Evolutionary conservation across 768 basidiomycete species (phyloP).

Genomic region (Rossbeevera mucosa): DNA sequence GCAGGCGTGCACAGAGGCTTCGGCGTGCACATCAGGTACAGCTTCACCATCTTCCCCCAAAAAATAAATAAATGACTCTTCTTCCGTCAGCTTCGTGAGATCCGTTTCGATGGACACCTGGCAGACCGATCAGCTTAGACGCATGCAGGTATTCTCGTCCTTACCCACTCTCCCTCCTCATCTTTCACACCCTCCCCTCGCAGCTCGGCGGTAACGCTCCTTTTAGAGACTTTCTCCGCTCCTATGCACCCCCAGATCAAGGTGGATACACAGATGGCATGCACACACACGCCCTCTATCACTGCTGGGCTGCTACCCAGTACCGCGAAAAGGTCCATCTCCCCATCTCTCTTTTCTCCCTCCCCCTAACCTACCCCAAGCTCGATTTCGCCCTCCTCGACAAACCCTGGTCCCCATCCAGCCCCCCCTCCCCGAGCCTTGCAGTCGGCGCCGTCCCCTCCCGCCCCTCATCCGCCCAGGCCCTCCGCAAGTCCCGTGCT

Average conservation of each 20-base stretch:
- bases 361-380: constrained; percentile 41
- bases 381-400: constrained; percentile 73
- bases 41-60: not conserved
- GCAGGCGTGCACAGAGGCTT: constrained; percentile 83
- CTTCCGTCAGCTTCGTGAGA: constrained; percentile 68
- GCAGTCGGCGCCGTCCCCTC: constrained; percentile 40
- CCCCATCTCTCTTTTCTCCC: not conserved
- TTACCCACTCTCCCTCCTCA: not conserved
- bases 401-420: constrained; percentile 72
- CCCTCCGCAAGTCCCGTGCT: constrained; percentile 83
- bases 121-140: constrained; percentile 80
- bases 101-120: constrained; percentile 97
- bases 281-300: constrained; percentile 74
- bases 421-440: constrained; percentile 51
- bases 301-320: constrained; percentile 90
- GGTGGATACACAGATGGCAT: constrained; percentile 65
- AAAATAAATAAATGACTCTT: not conserved
- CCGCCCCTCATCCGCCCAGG: constrained; percentile 71
- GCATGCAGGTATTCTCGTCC: constrained; percentile 74
- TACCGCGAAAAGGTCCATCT: constrained; percentile 85
- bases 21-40: constrained; percentile 85
- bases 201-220: constrained; percentile 86
- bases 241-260: constrained; percentile 60
- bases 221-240: constrained; percentile 73
- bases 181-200: constrained; percentile 9